Conservation (phyloP, 768 basidiomycete genomes). For the Serendipita indica region DNA sequence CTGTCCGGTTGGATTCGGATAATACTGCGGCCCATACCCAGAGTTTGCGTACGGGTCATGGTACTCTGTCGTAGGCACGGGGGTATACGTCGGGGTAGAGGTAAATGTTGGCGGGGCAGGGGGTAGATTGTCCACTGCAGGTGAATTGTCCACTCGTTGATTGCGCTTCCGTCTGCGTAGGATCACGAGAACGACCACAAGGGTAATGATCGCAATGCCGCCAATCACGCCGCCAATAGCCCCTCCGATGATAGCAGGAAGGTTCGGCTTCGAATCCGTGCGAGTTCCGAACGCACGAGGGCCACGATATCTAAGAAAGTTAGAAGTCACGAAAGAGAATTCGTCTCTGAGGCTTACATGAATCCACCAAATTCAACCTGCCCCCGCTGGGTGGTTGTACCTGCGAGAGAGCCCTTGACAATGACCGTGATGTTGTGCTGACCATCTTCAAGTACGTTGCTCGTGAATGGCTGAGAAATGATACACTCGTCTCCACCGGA, state of each 20-base stretch:
- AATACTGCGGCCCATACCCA: background rate
- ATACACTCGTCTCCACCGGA: background rate
- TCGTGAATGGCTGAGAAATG: background rate
- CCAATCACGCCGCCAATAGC: background rate
- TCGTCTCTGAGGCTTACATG: background rate
- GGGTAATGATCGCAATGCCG: background rate
- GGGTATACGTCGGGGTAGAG: background rate
- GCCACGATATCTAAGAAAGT: background rate
- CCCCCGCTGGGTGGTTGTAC: too few relatives aligned
- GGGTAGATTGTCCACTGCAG: background rate
- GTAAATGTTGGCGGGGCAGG: background rate
- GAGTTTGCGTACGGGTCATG: slow-evolving; percentile 3
- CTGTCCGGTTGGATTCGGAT: background rate
- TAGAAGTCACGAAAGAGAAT: background rate
- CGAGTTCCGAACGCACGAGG: slow-evolving; percentile 4
- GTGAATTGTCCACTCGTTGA: background rate
- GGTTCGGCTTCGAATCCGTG: background rate
- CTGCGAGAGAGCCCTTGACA: background rate
- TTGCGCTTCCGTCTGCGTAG: background rate
- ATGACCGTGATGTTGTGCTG: background rate
- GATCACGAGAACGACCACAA: background rate
- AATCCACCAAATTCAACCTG: background rate
- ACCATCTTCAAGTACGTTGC: background rate
- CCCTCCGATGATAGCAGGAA: slow-evolving; percentile 1
- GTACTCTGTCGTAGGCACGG: slow-evolving; percentile 2